A percentile compares a stretch with the other conserved stretches of the same genome.
Evolutionary conservation across 352 stramenopile species (phyloP).

Genomic region (Phytophthora capsici): DNA sequence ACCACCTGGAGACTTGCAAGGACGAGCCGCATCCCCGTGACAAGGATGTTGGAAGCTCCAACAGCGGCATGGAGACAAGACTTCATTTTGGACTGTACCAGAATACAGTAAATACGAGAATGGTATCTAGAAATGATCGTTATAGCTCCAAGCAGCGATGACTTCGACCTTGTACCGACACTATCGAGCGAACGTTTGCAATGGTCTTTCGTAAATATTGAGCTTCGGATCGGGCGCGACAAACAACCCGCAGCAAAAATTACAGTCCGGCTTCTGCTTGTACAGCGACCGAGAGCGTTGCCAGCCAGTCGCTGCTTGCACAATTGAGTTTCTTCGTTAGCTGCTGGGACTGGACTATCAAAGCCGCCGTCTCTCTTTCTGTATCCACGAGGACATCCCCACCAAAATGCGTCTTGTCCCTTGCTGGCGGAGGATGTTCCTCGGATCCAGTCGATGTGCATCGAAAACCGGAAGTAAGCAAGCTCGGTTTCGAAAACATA

Average conservation of each 20-base stretch:
- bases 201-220: conserved; percentile 22
- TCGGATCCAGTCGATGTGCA: conserved; percentile 14
- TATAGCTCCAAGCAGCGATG: too few relatives aligned
- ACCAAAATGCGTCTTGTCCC: conserved; percentile 17
- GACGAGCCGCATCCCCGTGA: conserved; percentile 16
- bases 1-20: conserved; percentile 3
- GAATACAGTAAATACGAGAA: too few relatives aligned
- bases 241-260: conserved; percentile 2
- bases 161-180: too few relatives aligned
- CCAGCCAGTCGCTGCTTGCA: conserved; percentile 10
- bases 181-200: conserved; percentile 1
- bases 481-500: conserved; percentile 15
- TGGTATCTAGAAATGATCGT: too few relatives aligned
- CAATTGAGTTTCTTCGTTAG: conserved; percentile 26
- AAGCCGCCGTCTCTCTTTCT: conserved; percentile 31
- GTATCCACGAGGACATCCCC: conserved; percentile 17
- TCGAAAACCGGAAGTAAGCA: conserved; percentile 27
- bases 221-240: conserved; percentile 16
- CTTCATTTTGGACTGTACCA: not conserved
- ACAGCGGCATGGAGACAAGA: not conserved
- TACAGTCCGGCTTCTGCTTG: not conserved
- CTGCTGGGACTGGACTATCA: conserved; percentile 14
- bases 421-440: conserved; percentile 7
- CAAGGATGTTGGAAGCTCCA: conserved; percentile 25
- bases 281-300: not conserved